phyloP scores from a whole-genome alignment of 2,329 filamentous ascomycete species.

The Trichophyton schoenleinii region DNA sequence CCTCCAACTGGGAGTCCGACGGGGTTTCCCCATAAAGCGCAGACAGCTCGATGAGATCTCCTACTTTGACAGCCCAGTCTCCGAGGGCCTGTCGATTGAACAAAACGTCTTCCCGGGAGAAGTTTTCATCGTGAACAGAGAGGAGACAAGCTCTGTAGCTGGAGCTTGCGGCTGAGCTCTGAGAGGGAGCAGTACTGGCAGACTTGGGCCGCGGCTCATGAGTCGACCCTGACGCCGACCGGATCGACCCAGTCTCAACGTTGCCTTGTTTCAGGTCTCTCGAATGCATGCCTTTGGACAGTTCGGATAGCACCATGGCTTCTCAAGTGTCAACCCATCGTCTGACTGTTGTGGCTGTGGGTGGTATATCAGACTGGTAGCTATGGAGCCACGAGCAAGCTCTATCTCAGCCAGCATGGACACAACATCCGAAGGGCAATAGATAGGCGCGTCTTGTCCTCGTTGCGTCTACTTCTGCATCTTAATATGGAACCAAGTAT shows the following conservation, averaged over 20 bases:
- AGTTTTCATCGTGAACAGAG: slow-evolving; percentile 57
- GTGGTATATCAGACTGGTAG: background rate
- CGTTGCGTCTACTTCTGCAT: background rate
- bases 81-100: slow-evolving; percentile 63
- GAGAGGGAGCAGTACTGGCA: slow-evolving; percentile 17
- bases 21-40: slow-evolving; percentile 22
- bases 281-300: background rate
- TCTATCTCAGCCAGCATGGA: background rate
- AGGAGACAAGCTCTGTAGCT: slow-evolving; percentile 34
- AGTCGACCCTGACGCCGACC: slow-evolving; percentile 14
- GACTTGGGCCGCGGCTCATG: slow-evolving; percentile 17
- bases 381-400: too few relatives aligned
- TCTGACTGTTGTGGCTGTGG: background rate
- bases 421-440: background rate
- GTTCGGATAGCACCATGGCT: background rate
- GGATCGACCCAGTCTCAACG: background rate
- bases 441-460: background rate
- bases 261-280: background rate
- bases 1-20: slow-evolving; percentile 17
- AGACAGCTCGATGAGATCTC: slow-evolving; percentile 60
- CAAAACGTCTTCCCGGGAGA: slow-evolving; percentile 65
- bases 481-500: too few relatives aligned
- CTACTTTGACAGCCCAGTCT: slow-evolving; percentile 48
- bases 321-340: background rate
- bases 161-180: slow-evolving; percentile 19